phyloP scores from a whole-genome alignment of 2,329 filamentous ascomycete genomes.

The Diaporthe sp. region DNA sequence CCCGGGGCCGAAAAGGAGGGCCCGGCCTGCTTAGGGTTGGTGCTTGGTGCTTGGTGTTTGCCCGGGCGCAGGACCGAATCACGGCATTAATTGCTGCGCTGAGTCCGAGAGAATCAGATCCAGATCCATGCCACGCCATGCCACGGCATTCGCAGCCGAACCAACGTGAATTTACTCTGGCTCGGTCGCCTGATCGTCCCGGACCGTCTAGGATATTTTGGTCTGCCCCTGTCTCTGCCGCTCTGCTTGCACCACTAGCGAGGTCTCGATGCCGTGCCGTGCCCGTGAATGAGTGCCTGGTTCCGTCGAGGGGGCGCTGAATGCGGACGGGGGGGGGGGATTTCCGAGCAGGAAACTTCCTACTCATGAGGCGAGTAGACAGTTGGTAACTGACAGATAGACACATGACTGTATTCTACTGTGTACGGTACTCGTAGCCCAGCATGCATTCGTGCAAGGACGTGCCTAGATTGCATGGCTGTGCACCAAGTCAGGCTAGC shows the following conservation, averaged over 20 bases:
- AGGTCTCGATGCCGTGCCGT: background rate
- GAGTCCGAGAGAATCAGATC: background rate
- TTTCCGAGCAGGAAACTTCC: background rate
- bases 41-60: background rate
- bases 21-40: background rate
- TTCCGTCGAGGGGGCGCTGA: background rate
- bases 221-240: background rate
- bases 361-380: background rate
- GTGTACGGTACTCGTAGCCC: background rate
- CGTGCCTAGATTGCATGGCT: background rate
- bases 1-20: background rate
- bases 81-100: background rate
- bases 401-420: background rate
- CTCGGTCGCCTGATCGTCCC: slow-evolving; percentile 18
- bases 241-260: background rate
- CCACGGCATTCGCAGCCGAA: background rate
- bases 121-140: slow-evolving; percentile 8
- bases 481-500: slow-evolving; percentile 18
- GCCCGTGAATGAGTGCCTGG: background rate
- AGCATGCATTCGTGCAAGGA: background rate
- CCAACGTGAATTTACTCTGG: background rate
- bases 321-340: background rate
- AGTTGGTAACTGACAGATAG: background rate
- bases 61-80: background rate
- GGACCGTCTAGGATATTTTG: background rate